Conservation (phyloP, 1,139 yeast genomes). For the Saccharomyces pastorianus region DNA sequence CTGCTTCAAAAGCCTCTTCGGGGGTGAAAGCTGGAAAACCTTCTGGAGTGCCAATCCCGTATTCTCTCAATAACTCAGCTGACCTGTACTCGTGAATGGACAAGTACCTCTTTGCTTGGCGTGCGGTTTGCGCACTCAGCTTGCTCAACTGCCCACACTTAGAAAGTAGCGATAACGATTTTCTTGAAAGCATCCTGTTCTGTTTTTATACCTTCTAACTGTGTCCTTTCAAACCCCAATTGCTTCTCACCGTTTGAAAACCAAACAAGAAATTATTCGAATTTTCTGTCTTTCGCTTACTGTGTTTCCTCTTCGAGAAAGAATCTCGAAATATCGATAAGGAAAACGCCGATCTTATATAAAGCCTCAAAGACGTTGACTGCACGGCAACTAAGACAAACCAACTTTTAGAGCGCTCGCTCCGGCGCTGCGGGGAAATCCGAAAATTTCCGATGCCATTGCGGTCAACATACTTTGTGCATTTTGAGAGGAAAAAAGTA, state of each 20-base stretch:
- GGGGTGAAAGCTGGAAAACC: constrained; percentile 91
- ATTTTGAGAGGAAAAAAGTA: not conserved
- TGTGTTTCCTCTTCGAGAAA: not conserved
- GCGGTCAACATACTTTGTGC: not conserved
- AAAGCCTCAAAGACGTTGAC: not conserved
- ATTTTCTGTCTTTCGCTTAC: too few species aligned
- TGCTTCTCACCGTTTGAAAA: too few species aligned
- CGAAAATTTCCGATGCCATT: not conserved
- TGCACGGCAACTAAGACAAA: not conserved
- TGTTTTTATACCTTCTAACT: not conserved
- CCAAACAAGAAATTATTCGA: too few species aligned
- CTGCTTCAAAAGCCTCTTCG: constrained; percentile 77
- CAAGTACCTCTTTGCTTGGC: constrained; percentile 45
- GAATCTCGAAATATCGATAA: not conserved
- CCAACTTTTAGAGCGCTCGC: not conserved
- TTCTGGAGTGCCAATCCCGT: constrained; percentile 84
- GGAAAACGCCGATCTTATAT: not conserved
- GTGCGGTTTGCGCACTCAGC: not conserved
- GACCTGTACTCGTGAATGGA: constrained; percentile 96
- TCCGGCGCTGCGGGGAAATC: not conserved
- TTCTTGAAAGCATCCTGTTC: not conserved
- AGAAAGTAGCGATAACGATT: not conserved
- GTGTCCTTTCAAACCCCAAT: too few species aligned
- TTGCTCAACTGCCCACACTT: not conserved
- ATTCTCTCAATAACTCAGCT: constrained; percentile 70